Evolutionary conservation across 768 basidiomycete species (phyloP).

Genomic region (Rhizopogon rudus): DNA sequence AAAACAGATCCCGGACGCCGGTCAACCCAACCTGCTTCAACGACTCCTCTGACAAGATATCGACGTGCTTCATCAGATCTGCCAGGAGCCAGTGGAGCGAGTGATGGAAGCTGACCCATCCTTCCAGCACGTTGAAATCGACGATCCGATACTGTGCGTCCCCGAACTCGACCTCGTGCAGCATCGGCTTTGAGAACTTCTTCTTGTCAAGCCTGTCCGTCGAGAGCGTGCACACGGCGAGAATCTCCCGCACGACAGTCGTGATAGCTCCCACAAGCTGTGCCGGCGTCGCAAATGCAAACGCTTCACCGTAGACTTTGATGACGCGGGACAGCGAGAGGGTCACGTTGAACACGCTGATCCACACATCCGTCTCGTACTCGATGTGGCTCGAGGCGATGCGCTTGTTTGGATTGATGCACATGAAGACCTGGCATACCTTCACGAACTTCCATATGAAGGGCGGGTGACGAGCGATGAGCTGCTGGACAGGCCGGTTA

Average conservation of each 20-base stretch:
- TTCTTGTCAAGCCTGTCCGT: conserved; percentile 63
- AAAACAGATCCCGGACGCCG: conserved; percentile 57
- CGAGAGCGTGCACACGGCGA: conserved; percentile 64
- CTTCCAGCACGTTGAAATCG: conserved; percentile 72
- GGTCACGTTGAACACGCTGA: conserved; percentile 93
- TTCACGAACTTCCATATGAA: conserved; percentile 69
- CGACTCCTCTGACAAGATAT: conserved; percentile 53
- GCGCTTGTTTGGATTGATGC: conserved; percentile 86
- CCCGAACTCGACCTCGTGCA: conserved; percentile 67
- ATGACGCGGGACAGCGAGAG: conserved; percentile 85
- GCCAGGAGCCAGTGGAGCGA: conserved; percentile 88
- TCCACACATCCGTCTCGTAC: conserved; percentile 96
- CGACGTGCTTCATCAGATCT: conserved; percentile 82
- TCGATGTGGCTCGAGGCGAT: conserved; percentile 83
- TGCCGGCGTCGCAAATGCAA: conserved; percentile 47
- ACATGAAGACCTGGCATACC: conserved; percentile 88
- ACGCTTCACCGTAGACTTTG: conserved; percentile 86
- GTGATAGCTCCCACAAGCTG: conserved; percentile 65
- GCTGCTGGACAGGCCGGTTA: conserved; percentile 71
- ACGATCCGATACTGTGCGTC: conserved; percentile 55
- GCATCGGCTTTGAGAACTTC: conserved; percentile 58
- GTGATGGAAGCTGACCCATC: conserved; percentile 91
- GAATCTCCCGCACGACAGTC: conserved; percentile 65
- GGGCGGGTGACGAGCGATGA: conserved; percentile 65
- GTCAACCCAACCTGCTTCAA: conserved; percentile 47